These are phyloP conservation scores for Paracoccidioides lutzii DNA, from an alignment of 2,329 filamentous ascomycete species.

Conservation along the genomic window DNA sequence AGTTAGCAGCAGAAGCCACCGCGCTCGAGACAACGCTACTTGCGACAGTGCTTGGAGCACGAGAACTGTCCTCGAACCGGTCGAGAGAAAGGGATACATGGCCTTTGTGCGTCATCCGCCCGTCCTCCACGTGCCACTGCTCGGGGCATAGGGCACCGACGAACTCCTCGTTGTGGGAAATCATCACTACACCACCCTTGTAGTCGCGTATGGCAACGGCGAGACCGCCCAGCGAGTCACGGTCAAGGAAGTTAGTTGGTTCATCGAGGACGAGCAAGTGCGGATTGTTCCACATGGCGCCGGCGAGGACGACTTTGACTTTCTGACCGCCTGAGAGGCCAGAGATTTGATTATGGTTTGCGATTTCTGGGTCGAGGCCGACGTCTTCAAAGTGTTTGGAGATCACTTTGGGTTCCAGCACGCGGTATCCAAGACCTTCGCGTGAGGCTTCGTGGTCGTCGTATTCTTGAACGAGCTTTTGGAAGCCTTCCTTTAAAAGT, in stretches of 20 bases:
- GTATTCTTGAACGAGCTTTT: constrained; percentile 92
- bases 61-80: constrained; percentile 74
- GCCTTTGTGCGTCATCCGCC: constrained; percentile 73
- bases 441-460: constrained; percentile 98
- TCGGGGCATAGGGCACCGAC: constrained; percentile 90
- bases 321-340: constrained; percentile 95
- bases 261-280: constrained; percentile 96
- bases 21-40: constrained; percentile 48
- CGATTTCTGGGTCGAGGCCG: constrained; percentile 91
- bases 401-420: constrained; percentile 85
- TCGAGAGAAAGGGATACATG: constrained; percentile 60
- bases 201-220: constrained; percentile 97
- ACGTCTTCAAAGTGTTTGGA: constrained; percentile 97
- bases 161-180: constrained; percentile 98
- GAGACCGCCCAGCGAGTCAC: constrained; percentile 88
- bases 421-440: constrained; percentile 91
- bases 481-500: constrained; percentile 69
- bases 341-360: constrained; percentile 96
- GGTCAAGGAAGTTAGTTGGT: constrained; percentile 97
- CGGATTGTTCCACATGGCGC: constrained; percentile 98
- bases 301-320: constrained; percentile 95
- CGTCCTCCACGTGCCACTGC: constrained; percentile 88
- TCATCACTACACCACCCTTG: constrained; percentile 97
- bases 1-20: constrained; percentile 56
- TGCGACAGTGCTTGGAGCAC: constrained; percentile 42